Evolutionary conservation across 179 eudicot species (phyloP), one percentile per base, ranked within the genome.

Genomic region (Silene vulgaris): DNA sequence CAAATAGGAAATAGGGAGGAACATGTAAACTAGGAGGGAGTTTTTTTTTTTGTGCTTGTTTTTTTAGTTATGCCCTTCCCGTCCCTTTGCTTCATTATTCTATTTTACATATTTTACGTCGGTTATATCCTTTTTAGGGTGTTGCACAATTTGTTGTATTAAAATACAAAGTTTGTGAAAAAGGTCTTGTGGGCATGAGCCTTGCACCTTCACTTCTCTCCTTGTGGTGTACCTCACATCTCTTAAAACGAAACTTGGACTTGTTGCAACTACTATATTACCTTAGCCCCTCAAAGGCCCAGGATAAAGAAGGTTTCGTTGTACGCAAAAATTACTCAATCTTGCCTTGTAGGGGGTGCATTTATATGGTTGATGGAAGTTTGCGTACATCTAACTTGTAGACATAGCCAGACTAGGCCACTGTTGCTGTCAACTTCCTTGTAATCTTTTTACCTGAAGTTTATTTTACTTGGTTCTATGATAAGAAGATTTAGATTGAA

Each of bases 361-460:
- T 19, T 8, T 19, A n/a, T 8, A 17, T 17, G 63, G 20, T 23
- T 62, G 29, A 29, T 8, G 13, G 9, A 62, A 7, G 3, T 62
- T 62, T 62, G 32, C 16, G 23, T 23, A 62, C 16, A 62, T 62
- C 30, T 23, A 21, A 62, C 23, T 23, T 8, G 4, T 23, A 8
- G 32, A 62, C 66, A 32, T 62, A 64, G 40, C 16, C 43, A 4
- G 68, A 64, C 68, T 64, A 64, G 68, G 43, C 68, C 23, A 19
- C 8, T 60, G 65, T 60, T 5, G 28, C 9, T 60, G 20, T 57
- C 62, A 13, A 59, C 3, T 28, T 60, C 65, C 35, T 32, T 32
- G 8, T 60, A 6, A 60, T 56, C 5, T 59, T 59, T 59, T 59
- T 63, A 13, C 67, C 35, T 26, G 35, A 20, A 63, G 63, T 59